These are phyloP conservation scores for Candida lessepsii DNA, from an alignment of 805 yeast genomes.

Conservation along the genomic window DNA sequence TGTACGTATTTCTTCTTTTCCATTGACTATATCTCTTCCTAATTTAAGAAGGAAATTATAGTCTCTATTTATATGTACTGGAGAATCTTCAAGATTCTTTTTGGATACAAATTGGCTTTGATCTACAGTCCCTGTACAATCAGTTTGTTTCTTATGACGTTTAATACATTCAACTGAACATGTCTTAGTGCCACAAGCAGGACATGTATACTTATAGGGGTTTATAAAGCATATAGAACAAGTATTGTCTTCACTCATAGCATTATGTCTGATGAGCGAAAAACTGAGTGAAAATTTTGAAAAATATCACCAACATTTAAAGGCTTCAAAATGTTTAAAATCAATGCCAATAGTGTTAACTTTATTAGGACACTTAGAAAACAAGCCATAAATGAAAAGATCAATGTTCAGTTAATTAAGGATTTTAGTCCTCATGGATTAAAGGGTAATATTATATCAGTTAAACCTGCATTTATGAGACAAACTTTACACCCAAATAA, in stretches of 20 bases:
- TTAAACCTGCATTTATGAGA: constrained; percentile 80
- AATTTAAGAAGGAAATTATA: constrained; percentile 68
- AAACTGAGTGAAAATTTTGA: background rate
- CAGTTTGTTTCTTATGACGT: constrained; percentile 58
- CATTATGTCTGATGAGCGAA: constrained; percentile 6
- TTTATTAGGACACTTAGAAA: background rate
- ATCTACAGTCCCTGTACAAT: constrained; percentile 69
- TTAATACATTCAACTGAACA: constrained; percentile 74
- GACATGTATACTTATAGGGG: constrained; percentile 69
- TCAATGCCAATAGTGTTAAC: no score
- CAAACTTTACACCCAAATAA: constrained; percentile 67
- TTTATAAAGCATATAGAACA: constrained; percentile 39
- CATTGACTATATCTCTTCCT: constrained; percentile 59
- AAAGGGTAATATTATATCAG: constrained; percentile 71
- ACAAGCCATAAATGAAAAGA: constrained; percentile 3
- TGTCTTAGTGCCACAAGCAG: constrained; percentile 65
- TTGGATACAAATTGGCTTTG: constrained; percentile 56
- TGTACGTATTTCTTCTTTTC: constrained; percentile 49
- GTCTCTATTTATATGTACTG: constrained; percentile 69
- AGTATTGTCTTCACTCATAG: constrained; percentile 7
- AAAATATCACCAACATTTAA: background rate
- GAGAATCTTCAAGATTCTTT: constrained; percentile 38
- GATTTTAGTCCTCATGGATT: constrained; percentile 65
- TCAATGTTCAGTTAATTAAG: constrained; percentile 67
- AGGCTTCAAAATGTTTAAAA: no score